Percentiles rank a stretch among this genome's conserved stretches.
Evolutionary conservation across 345 rosid genomes (phyloP).

Genomic region (Draba incana): DNA sequence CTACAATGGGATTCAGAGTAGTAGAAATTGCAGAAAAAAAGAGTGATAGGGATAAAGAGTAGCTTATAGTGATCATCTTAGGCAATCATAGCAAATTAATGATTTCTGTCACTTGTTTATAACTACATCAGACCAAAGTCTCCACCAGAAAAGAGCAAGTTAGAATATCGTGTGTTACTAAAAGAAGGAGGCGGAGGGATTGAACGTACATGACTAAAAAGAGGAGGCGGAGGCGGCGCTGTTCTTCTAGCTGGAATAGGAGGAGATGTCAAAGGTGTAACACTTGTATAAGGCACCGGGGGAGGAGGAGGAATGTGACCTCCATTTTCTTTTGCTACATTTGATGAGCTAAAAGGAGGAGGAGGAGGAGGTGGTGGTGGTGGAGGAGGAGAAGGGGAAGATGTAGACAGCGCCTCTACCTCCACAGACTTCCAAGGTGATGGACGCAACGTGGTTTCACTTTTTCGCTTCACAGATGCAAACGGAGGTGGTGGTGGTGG

Average conservation of each 20-base stretch:
- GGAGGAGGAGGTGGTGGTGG: conserved; percentile 31
- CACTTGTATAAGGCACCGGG: conserved; percentile 29
- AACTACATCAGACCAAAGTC: conserved; percentile 26
- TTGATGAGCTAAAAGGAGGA: conserved; percentile 17
- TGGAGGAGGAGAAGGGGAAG: conserved; percentile 29
- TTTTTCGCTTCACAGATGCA: conserved; percentile 40
- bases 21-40: too few relatives aligned
- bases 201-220: too few relatives aligned
- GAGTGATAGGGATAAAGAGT: too few relatives aligned
- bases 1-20: too few relatives aligned
- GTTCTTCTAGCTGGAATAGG: too few relatives aligned
- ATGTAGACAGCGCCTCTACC: conserved; percentile 35
- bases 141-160: conserved; percentile 4
- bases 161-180: too few relatives aligned
- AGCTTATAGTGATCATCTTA: conserved; percentile 20
- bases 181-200: too few relatives aligned
- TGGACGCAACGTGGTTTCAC: conserved; percentile 47
- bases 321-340: conserved; percentile 32
- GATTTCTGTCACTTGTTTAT: conserved; percentile 20
- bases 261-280: conserved; percentile 38
- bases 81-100: conserved; percentile 11
- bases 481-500: conserved; percentile 54
- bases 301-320: conserved; percentile 29
- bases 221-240: too few relatives aligned
- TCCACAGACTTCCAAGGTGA: conserved; percentile 62